Evolutionary conservation across 371 early-diverging fungal genomes (phyloP), one percentile per base, ranked within the genome.

Genomic region (Ordospora pajunii): DNA sequence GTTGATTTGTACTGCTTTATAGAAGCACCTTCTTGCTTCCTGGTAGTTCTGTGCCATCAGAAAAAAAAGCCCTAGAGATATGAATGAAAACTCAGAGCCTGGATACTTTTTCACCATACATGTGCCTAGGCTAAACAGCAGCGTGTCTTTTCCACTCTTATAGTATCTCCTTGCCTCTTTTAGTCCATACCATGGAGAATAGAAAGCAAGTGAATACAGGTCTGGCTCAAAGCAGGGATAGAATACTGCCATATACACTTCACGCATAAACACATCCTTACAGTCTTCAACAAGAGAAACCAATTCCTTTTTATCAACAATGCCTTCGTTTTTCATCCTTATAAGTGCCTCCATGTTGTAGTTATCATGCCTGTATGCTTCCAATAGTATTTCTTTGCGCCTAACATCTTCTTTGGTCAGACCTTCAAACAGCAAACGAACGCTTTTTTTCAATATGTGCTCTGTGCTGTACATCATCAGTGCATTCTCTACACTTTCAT

Each of bases 1-100:
- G 42, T 78, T 69, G 25, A 63, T 54, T 44, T 70, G 49, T 8
- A 76, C 37, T 2, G 70, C 21, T 43, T 71, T 71, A 14, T 42
- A 44, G 32, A 81, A 76, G 27, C 49, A 37, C 45, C 53, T 76
- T 49, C 64, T 62, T n/a, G 78, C 71, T 54, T 79, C 77, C 27
- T 63, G 48, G 63, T 76, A 75, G 11, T 69, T 65, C 8, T 72
- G 45, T 19, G 66, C 63, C 25, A 45, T 42, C 22, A 81, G 40
- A 51, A 78, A 77, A 67, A 76, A 79, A 6, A 76, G 8, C 19
- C 79, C 73, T 11, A 78, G 12, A 25, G 49, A 17, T 21, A 73
- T 21, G 37, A 66, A 70, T 19, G 75, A 44, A 63, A 25, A 54
- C 32, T 72, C 73, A 40, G 71, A 43, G 10, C 75, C 42, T 8